Conservation (phyloP, 2,329 filamentous ascomycete species). For the Fusarium metavorans region DNA sequence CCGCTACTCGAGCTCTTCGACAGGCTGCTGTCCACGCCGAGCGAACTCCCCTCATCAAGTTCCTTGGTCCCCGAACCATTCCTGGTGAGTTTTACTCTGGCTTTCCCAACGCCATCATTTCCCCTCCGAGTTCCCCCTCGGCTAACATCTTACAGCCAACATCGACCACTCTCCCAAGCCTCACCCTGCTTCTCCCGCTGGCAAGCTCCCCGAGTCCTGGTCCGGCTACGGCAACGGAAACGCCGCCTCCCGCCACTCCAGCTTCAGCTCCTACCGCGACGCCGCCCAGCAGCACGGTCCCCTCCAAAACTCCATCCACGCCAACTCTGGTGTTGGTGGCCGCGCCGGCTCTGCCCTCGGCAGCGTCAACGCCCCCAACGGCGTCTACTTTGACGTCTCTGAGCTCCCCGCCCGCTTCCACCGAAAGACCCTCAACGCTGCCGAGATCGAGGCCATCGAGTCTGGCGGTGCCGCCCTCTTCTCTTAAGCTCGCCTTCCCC, state of each 20-base stretch:
- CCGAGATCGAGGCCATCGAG: slow-evolving; percentile 96
- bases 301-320: slow-evolving; percentile 69
- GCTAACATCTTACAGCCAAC: slow-evolving; percentile 62
- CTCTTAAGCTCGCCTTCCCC: slow-evolving; percentile 51
- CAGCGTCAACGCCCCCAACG: slow-evolving; percentile 75
- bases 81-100: slow-evolving; percentile 61
- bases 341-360: slow-evolving; percentile 78
- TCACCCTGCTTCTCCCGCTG: slow-evolving; percentile 78
- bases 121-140: neutral
- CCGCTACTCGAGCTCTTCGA: slow-evolving; percentile 67
- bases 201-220: slow-evolving; percentile 70
- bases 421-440: slow-evolving; percentile 76
- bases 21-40: slow-evolving; percentile 70
- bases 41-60: slow-evolving; percentile 72
- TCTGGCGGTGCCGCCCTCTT: slow-evolving; percentile 81
- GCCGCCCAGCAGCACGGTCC: slow-evolving; percentile 84
- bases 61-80: slow-evolving; percentile 70
- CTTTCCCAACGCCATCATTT: neutral
- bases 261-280: slow-evolving; percentile 82
- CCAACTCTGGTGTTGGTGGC: slow-evolving; percentile 65
- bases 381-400: slow-evolving; percentile 87
- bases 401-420: slow-evolving; percentile 90
- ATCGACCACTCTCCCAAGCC: slow-evolving; percentile 79
- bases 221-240: slow-evolving; percentile 49
- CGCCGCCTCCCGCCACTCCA: slow-evolving; percentile 61